Evolutionary conservation across 305 asterid species (phyloP), one percentile per base, ranked within the genome.

Genomic region (Fraxinus dipetala): DNA sequence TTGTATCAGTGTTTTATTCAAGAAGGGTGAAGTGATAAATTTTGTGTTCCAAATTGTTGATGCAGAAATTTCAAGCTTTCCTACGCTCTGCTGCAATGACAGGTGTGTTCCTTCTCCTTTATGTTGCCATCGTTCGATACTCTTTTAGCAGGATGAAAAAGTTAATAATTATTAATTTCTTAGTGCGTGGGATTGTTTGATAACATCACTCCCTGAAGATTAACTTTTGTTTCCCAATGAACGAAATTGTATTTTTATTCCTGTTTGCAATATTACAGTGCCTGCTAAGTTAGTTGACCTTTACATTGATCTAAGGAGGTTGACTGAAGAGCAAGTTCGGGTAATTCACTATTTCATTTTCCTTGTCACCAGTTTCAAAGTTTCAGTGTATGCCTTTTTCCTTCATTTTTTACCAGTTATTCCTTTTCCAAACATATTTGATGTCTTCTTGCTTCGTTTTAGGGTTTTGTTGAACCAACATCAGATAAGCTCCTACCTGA

Each of bases 401-500:
- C 20, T 67, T 81, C n/a, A 24, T 69, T 76, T 82, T 26, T 35
- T 34, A n/a, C 32, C 16, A 9, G 38, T 67, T 74, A 24, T 43
- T 78, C 79, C 13, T 45, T 67, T 36, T 31, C 38, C 54, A 11
- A 18, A 9, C 59, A 51, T 75, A 38, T 79, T 26, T 85, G 26
- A 32, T 1, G 61, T 67, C 67, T 35, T 77, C 81, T 75, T 77
- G n/a, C 76, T 54, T 76, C 32, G n/a, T n/a, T 54, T n/a, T 86
- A 94, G 99, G 98, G 91, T 77, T 95, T 85, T 77, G 87, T 97
- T 34, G 99, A 95, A 85, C 99, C 98, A 77, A 88, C 85, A 69
- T 94, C 98, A 32, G 98, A 95, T 67, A 91, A 93, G 91, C 98
- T 95, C 75, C 94, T 94, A 51, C 97, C 98, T 20, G 99, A 94